Base-by-base conservation (phyloP, 805 yeast genomes). In the Yarrowia hollandica region DNA sequence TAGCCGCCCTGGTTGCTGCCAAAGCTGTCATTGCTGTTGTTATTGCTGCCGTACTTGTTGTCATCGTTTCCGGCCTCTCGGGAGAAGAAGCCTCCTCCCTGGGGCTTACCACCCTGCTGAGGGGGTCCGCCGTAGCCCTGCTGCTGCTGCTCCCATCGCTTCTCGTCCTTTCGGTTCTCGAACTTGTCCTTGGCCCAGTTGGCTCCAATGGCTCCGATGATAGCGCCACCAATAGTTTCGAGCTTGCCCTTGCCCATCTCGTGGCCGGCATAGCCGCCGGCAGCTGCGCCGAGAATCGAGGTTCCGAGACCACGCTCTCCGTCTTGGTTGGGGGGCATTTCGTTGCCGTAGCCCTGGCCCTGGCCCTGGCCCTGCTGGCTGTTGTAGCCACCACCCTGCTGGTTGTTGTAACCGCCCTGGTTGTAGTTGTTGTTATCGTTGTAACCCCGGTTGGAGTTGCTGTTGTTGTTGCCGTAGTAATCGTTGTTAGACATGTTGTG, bases 181-280 rank as follows among this genome's bases (percentile, higher is more conserved):
- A 30, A 28, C 48, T 58, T 58, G 44, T 58, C 48, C 41, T 52
- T 52, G 48, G 44, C 44, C 46, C 41, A 33, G 59, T 58, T 58
- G 34, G 59, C 60, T 5, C 59, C 60, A 28, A 58, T 35, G 26
- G 60, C 60, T 16, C 60, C 60, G 31, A 52, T 37, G 35, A 58
- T 38, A 21, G 60, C 60, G 2, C 60, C 60, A 1, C 60, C 60
- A 48, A 58, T 35, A 31, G 60, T 58, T 18, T 48, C 44, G 35
- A 58, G 59, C 46, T 46, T 58, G 35, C 38, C 16, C 48, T 41
- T 41, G 56, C 56, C 56, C 15, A 58, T 26, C 46, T 58, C 26
- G 59, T 58, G 56, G 35, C 60, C 60, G 31, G 58, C 58, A 25
- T 34, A 46, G 12, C 60, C 60, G 12, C 60, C 60, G 18, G 60